Evolutionary conservation across 148 eudicot species (phyloP), one percentile per base, ranked within the genome.

Genomic region (Amaranthus palmeri): DNA sequence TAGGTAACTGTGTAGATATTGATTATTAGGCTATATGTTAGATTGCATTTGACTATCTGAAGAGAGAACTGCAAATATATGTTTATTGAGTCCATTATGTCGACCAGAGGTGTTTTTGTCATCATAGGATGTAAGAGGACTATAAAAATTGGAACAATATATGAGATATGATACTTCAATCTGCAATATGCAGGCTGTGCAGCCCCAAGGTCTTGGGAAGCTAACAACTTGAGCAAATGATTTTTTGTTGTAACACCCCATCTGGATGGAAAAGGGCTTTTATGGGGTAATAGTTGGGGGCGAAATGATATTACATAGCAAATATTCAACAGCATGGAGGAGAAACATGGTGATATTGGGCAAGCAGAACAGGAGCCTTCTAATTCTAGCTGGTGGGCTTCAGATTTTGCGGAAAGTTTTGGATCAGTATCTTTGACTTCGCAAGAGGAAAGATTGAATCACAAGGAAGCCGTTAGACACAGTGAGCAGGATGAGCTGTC

Each of bases 401-500:
- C 96, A 71, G 92, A 89, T 78, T 84, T 91, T 74, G 78, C 69
- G 66, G 93, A 89, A 68, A 86, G 78, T 11, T 83, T 95, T 72
- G 93, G 87, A 83, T 89, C 96, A 65, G 87, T 86, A 82, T 89
- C 97, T 75, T 65, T 93, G 87, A 90, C 74, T 70, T 81, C 90
- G 58, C 82, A 79, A 72, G 84, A 85, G 63, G 91, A 87, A 49
- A 73, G 68, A 57, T 74, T 80, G 79, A 83, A 78, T 70, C 81
- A 51, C 41, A 81, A 78, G 70, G 85, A 84, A 78, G 72, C 80
- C 64, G 80, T 74, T 78, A 71, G 72, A 71, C 81, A 80, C 65
- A 71, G 54, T 73, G 85, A 82, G 74, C 81, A 82, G 72, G 86
- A 82, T 76, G 78, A 71, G 52, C 79, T 69, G 65, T 78, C 80